Evolutionary conservation across 768 basidiomycete genomes (phyloP).

Genomic region (Mycena indigotica): DNA sequence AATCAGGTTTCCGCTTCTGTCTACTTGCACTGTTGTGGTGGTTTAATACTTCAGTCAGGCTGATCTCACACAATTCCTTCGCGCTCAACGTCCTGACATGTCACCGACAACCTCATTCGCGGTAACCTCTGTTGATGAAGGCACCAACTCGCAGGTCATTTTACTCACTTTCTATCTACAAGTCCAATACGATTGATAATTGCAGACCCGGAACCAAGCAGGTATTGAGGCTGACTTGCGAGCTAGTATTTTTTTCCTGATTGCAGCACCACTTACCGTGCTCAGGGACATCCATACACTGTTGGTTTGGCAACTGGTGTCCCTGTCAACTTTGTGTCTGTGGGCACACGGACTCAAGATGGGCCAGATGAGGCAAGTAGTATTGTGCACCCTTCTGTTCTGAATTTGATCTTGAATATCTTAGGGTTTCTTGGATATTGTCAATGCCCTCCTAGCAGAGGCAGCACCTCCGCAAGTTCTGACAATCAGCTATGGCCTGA

Average conservation of each 20-base stretch:
- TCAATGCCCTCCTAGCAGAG: slow-evolving; percentile 17
- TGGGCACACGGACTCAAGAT: slow-evolving; percentile 16
- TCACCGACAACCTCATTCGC: slow-evolving; percentile 26
- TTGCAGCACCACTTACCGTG: too few relatives aligned
- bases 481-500: slow-evolving; percentile 51
- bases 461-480: slow-evolving; percentile 43
- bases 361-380: too few relatives aligned
- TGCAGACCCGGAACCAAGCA: slow-evolving; percentile 25
- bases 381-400: too few relatives aligned
- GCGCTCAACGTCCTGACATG: slow-evolving; percentile 28
- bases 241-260: background rate
- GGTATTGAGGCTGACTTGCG: slow-evolving; percentile 33
- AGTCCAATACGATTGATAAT: too few relatives aligned
- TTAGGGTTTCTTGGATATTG: slow-evolving; percentile 21
- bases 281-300: slow-evolving; percentile 35
- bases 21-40: slow-evolving; percentile 24
- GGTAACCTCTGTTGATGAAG: slow-evolving; percentile 29
- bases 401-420: too few relatives aligned
- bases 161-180: too few relatives aligned
- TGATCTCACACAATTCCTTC: slow-evolving; percentile 28
- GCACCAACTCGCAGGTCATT: slow-evolving; percentile 28
- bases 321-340: slow-evolving; percentile 27
- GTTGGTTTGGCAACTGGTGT: slow-evolving; percentile 30
- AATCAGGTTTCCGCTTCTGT: slow-evolving; percentile 29
- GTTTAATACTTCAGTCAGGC: slow-evolving; percentile 22